phyloP scores from a whole-genome alignment of 1,284 basidiomycete species.

The Tilletiaria anomala region DNA sequence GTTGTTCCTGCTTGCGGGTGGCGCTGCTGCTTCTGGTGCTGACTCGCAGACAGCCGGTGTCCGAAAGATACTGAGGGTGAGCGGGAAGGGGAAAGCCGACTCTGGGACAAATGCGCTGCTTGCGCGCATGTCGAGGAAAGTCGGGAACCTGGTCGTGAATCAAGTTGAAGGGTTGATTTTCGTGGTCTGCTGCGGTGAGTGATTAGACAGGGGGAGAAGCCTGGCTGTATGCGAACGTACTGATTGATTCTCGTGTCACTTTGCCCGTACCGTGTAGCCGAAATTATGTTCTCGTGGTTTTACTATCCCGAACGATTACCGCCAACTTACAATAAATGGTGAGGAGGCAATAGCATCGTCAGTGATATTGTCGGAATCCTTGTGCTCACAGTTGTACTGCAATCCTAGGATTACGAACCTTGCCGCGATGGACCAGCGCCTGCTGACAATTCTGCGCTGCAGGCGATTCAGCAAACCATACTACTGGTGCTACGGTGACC shows the following conservation, averaged over 20 bases:
- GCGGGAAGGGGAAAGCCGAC: too few relatives aligned
- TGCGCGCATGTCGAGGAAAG: neutral
- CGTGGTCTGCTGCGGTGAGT: slow-evolving; percentile 19
- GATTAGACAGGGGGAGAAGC: neutral
- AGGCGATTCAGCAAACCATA: slow-evolving; percentile 22
- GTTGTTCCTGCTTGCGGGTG: slow-evolving; percentile 1
- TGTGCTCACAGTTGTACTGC: neutral
- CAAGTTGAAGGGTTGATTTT: slow-evolving; percentile 28
- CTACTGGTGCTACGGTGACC: slow-evolving; percentile 30
- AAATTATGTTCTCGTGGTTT: slow-evolving; percentile 38
- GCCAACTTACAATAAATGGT: slow-evolving; percentile 36
- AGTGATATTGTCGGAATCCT: neutral
- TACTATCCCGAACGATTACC: slow-evolving; percentile 34
- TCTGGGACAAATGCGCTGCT: neutral
- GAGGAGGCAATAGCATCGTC: too few relatives aligned
- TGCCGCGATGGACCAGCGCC: slow-evolving; percentile 38
- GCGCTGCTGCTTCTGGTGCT: slow-evolving; percentile 2
- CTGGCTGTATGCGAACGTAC: neutral
- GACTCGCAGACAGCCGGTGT: too few relatives aligned
- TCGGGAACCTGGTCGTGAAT: slow-evolving; percentile 1
- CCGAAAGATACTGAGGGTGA: too few relatives aligned
- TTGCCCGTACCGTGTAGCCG: slow-evolving; percentile 4
- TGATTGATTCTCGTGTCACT: neutral
- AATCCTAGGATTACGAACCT: slow-evolving; percentile 19
- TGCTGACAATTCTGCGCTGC: slow-evolving; percentile 31